Evolutionary conservation across 495 filamentous ascomycete genomes (phyloP), one percentile per base, ranked within the genome.

Genomic region (Staphylotrichum tortipilum): DNA sequence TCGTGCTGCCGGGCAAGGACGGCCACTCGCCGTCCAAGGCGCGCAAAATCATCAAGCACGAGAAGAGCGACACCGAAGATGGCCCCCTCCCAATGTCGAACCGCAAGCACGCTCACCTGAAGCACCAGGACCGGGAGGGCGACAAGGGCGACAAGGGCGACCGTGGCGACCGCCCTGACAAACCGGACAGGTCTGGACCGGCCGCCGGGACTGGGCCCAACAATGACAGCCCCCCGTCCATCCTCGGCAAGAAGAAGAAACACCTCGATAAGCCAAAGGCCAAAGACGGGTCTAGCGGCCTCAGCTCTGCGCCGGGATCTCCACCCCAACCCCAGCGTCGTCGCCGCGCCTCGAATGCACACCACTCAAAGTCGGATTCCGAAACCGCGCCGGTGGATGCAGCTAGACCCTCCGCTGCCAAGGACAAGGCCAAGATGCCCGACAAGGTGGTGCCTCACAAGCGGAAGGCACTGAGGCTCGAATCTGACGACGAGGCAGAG

Each of bases 1-100:
- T 88, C 51, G 83, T 88, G 38, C 72, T 88, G 19, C 80, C 83
- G 18, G 83, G 83, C 33, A 85, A 85, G 49, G 80, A 87, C 57
- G 81, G 81, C 35, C 62, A 81, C 57, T 83, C 82, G 19, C 79
- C 81, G 2, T 79, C 82, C 47, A 86, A 85, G 63, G 75, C 76
- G 52, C 76, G 78, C 26, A 87, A 86, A 65, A 63, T 73, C 44
- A 82, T 88, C 60, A 82, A 84, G 56, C 79, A 85, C 63, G 82
- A 85, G 61, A 76, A 74, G 53, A 77, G 76, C 52, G 75, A 77
- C 49, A 68, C 68, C 41, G 75, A 73, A 36, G 75, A 69, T 40
- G 64, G 62, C 26, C 57, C 63, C 36, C 40, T 56, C 19, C 56
- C 63, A 30, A 62, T 67, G 30, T 51, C 56, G 35, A 55, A 56